A percentile compares a stretch with the other conserved stretches of the same genome.
Evolutionary conservation across 1,284 basidiomycete species (phyloP).

Genomic region (Apiotrichum mycotoxinovorans): DNA sequence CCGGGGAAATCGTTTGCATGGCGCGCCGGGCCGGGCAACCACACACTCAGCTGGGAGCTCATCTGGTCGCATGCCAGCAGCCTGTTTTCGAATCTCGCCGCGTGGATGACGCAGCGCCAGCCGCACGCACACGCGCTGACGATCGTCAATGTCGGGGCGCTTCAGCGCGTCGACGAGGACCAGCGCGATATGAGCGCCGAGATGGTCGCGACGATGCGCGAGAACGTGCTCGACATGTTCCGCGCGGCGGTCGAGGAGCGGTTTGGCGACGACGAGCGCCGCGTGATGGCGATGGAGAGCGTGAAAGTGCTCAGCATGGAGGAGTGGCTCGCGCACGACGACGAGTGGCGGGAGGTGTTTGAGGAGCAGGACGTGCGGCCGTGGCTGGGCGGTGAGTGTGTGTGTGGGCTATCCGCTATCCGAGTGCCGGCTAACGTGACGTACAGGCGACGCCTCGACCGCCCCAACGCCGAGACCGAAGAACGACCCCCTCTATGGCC

Average conservation of each 20-base stretch:
- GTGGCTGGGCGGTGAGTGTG: slow-evolving; percentile 2
- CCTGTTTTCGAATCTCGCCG: background rate
- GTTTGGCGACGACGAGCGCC: background rate
- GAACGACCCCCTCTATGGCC: too few relatives aligned
- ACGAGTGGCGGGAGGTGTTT: slow-evolving; percentile 6
- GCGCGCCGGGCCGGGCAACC: background rate
- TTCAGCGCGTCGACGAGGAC: background rate
- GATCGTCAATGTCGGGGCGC: slow-evolving; percentile 9
- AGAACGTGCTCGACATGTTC: background rate
- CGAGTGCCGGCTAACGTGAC: too few relatives aligned
- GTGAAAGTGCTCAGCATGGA: slow-evolving; percentile 7
- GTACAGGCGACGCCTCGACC: too few relatives aligned
- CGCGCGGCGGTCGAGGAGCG: background rate
- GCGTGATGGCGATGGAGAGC: slow-evolving; percentile 10
- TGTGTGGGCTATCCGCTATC: background rate
- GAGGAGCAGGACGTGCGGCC: slow-evolving; percentile 4
- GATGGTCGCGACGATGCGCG: background rate
- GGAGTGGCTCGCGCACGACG: slow-evolving; percentile 15
- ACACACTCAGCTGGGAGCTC: slow-evolving; percentile 10
- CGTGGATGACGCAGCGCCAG: slow-evolving; percentile 1
- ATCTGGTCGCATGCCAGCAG: slow-evolving; percentile 1
- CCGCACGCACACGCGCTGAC: background rate
- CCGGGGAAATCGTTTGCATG: background rate
- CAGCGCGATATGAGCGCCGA: background rate
- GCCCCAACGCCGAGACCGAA: background rate